Base-by-base conservation (phyloP, 2,329 filamentous ascomycete genomes). In the Rhinocladiella mackenziei region DNA sequence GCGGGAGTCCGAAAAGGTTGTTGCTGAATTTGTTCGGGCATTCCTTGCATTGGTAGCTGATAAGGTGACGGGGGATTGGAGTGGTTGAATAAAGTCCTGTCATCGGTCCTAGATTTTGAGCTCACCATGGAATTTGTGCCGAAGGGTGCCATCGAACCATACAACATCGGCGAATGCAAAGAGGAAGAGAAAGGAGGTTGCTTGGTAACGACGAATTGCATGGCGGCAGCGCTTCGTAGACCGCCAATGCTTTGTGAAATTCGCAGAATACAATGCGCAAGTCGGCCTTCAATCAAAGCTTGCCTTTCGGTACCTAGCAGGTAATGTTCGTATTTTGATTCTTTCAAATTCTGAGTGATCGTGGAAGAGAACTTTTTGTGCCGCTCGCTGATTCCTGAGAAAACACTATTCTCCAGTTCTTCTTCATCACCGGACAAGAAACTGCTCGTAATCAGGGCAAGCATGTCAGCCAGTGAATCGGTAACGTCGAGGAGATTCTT, bases 281-380 rank as follows among this genome's bases (percentile, higher is more conserved):
- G 75, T 17, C 78, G 81, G 53, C 83, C 83, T 58, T 96, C 86
- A 2, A 94, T 75, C 26, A 76, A 74, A 62, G 94, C 94, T 50
- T 91, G 77, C 43, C 76, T 76, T 62, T 95, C 89, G 2, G 79
- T 82, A 1, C 91, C 91, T 3, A 88, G 64, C 2, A 89, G 70
- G 59, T 86, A 95, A 60, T 95, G 86, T 63, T 97, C 91, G 46
- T 87, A 83, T 61, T 91, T 94, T 10, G 89, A 85, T 63, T 97
- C 91, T 51, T 80, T 78, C 9, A 95, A 71, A 48, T 86, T 83
- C 61, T 84, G 86, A 39, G 84, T 80, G 62, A 96, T 81, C 25
- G 79, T 74, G 10, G 75, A 72, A 58, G 89, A 83, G 1, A 80
- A 79, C 3, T 77, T 72, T 53, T 78, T 80, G 65, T 89, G 91